These are phyloP conservation scores for Hagleromyces aurorensis DNA, from an alignment of 805 yeast species.

Conservation along the genomic window DNA sequence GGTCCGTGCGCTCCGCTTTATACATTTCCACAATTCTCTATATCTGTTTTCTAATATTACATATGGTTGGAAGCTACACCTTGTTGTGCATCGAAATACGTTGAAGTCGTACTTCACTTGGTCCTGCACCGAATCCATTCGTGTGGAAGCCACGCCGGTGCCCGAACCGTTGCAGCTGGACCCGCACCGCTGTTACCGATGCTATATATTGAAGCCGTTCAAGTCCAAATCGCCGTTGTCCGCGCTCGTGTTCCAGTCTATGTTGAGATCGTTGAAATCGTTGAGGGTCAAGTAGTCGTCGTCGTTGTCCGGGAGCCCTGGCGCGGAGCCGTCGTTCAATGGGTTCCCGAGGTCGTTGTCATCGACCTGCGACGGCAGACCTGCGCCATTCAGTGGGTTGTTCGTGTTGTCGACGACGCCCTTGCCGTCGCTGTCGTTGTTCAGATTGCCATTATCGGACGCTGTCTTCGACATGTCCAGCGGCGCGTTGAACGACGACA, in stretches of 20 bases:
- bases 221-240: slow-evolving; percentile 26
- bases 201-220: slow-evolving; percentile 20
- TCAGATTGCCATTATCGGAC: slow-evolving; percentile 8
- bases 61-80: too few relatives aligned
- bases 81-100: too few relatives aligned
- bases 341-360: slow-evolving; percentile 7
- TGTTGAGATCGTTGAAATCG: slow-evolving; percentile 30
- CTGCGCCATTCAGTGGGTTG: slow-evolving; percentile 5
- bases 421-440: slow-evolving; percentile 1
- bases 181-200: too few relatives aligned
- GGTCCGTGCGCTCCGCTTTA: too few relatives aligned
- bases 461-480: slow-evolving; percentile 3
- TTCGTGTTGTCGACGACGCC: slow-evolving; percentile 4
- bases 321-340: slow-evolving; percentile 4
- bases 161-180: too few relatives aligned
- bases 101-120: too few relatives aligned
- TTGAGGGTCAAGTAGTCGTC: slow-evolving; percentile 31
- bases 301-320: slow-evolving; percentile 12
- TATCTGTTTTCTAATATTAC: too few relatives aligned
- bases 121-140: too few relatives aligned
- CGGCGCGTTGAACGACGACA: slow-evolving; percentile 12
- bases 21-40: too few relatives aligned
- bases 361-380: slow-evolving; percentile 10
- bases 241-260: slow-evolving; percentile 29
- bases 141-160: too few relatives aligned